phyloP scores from a whole-genome alignment of 495 filamentous ascomycete species.

The Haplographium delicatum region DNA sequence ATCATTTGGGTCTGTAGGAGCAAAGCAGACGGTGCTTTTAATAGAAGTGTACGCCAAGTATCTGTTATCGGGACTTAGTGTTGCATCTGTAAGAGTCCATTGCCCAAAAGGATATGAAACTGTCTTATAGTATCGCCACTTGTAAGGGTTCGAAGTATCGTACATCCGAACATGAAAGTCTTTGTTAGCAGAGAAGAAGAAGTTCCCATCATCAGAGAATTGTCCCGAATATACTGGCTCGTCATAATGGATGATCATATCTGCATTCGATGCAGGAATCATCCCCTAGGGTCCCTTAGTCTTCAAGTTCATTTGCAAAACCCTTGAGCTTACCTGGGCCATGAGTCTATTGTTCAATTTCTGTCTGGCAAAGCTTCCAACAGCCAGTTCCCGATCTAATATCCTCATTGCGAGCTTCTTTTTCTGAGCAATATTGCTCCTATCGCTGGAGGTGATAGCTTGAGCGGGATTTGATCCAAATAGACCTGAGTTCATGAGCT shows the following conservation, averaged over 20 bases:
- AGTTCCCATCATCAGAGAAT: conserved; percentile 94
- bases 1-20: conserved; percentile 79
- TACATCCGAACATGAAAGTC: conserved; percentile 96
- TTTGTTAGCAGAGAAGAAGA: conserved; percentile 92
- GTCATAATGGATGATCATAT: conserved; percentile 74
- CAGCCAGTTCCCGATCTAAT: conserved; percentile 74
- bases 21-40: conserved; percentile 70
- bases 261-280: conserved; percentile 68
- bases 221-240: conserved; percentile 49
- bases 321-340: conserved; percentile 55
- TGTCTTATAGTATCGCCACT: conserved; percentile 95
- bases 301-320: not conserved
- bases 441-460: conserved; percentile 30
- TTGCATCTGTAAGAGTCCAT: conserved; percentile 96
- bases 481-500: conserved; percentile 71
- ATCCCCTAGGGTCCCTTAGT: conserved; percentile 36
- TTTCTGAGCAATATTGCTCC: conserved; percentile 44
- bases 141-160: conserved; percentile 91
- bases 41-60: conserved; percentile 81
- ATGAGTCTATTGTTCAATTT: conserved; percentile 57
- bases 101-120: conserved; percentile 78
- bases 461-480: conserved; percentile 63
- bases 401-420: conserved; percentile 59
- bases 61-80: conserved; percentile 84
- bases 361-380: conserved; percentile 45